Percentiles rank a stretch among this genome's conserved stretches.
Evolutionary conservation across 805 yeast species (phyloP).

Genomic region (Yarrowia divulgata): DNA sequence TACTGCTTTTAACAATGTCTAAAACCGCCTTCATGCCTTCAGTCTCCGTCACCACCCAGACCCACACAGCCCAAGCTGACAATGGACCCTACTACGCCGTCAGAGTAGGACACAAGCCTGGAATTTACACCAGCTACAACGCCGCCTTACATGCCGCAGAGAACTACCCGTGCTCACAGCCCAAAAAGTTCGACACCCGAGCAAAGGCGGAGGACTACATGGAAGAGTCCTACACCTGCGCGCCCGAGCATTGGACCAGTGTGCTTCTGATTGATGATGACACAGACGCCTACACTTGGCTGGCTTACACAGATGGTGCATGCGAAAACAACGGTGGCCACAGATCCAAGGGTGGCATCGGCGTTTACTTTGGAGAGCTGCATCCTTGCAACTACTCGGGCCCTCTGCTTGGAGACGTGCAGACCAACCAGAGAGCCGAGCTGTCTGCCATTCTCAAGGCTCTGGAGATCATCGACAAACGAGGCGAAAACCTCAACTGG

Average conservation of each 20-base stretch:
- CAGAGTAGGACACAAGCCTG: conserved; percentile 27
- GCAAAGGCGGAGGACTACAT: conserved; percentile 34
- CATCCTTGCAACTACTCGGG: conserved; percentile 37
- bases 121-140: conserved; percentile 10
- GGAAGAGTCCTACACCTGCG: conserved; percentile 28
- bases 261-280: conserved; percentile 62
- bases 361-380: conserved; percentile 58
- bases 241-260: conserved; percentile 34
- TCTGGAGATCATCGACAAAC: conserved; percentile 21
- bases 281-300: conserved; percentile 62
- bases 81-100: conserved; percentile 27
- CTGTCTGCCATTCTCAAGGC: conserved; percentile 51
- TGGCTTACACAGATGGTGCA: conserved; percentile 57
- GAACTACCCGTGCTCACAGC: conserved; percentile 36
- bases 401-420: not conserved
- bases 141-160: conserved; percentile 11
- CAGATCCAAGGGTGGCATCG: conserved; percentile 71
- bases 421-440: conserved; percentile 79
- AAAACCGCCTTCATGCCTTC: conserved; percentile 13
- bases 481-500: conserved; percentile 70
- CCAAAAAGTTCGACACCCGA: conserved; percentile 23
- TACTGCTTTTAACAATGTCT: conserved; percentile 9
- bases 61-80: conserved; percentile 11
- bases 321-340: conserved; percentile 80
- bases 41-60: conserved; percentile 1